A percentile compares a stretch with the other conserved stretches of the same genome.
Conservation (phyloP, 2,329 filamentous ascomycete species). For the Neocatenulostroma microsporum region DNA sequence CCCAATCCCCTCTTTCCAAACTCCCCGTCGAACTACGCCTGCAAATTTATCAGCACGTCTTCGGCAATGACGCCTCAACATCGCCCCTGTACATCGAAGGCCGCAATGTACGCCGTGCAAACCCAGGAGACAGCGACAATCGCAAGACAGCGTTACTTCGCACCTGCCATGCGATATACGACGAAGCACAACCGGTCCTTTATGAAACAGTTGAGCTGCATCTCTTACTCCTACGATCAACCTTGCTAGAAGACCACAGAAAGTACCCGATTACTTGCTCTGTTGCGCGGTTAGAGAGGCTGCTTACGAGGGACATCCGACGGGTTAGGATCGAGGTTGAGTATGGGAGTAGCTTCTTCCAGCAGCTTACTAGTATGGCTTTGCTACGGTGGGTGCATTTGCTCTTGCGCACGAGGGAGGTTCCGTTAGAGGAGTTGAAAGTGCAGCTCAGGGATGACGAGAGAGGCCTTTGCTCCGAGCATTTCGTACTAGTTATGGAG, state of each 20-base stretch:
- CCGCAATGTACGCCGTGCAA: not conserved
- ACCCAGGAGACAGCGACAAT: too few relatives aligned
- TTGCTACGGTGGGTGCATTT: not conserved
- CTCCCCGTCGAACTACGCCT: not conserved
- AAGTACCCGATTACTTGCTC: not conserved
- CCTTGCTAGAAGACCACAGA: not conserved
- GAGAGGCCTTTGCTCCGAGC: not conserved
- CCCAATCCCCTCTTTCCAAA: not conserved
- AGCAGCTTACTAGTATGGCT: not conserved
- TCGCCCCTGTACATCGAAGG: constrained; percentile 2
- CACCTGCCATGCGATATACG: not conserved
- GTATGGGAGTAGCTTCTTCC: not conserved
- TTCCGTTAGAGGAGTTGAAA: not conserved
- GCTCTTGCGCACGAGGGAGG: not conserved
- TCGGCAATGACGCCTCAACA: not conserved
- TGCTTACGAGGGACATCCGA: not conserved
- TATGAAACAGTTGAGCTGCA: not conserved
- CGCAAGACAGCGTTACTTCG: not conserved
- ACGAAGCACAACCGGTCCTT: not conserved
- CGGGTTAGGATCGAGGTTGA: not conserved
- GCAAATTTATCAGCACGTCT: not conserved
- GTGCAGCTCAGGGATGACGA: not conserved
- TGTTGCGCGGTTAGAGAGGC: not conserved
- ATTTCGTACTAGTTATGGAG: not conserved
- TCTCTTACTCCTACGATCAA: not conserved